A percentile compares a stretch with the other conserved stretches of the same genome.
Evolutionary conservation across 768 basidiomycete species (phyloP).

Genomic region (Leccinum incarnatum): DNA sequence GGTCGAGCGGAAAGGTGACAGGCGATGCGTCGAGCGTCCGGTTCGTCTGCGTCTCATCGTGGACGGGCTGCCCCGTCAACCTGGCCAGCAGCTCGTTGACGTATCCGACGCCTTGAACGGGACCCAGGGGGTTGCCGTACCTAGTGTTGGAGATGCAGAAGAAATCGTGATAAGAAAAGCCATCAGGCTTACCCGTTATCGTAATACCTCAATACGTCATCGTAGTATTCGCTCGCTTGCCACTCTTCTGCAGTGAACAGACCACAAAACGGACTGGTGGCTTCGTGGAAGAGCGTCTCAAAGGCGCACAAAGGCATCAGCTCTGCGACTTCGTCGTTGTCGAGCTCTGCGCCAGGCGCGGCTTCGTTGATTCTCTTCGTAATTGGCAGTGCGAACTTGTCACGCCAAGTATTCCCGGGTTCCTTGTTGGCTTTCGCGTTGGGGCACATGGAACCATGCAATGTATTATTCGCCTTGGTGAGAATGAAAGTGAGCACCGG

Average conservation of each 20-base stretch:
- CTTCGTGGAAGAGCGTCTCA: slow-evolving; percentile 55
- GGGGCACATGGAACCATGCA: slow-evolving; percentile 66
- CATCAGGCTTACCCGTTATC: slow-evolving; percentile 54
- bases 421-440: slow-evolving; percentile 44
- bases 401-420: slow-evolving; percentile 52
- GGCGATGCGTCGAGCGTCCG: slow-evolving; percentile 62
- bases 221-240: slow-evolving; percentile 60
- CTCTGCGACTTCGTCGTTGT: slow-evolving; percentile 48
- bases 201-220: slow-evolving; percentile 79
- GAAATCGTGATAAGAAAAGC: background rate
- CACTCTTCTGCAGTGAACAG: slow-evolving; percentile 68
- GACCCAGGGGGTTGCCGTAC: slow-evolving; percentile 67
- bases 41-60: slow-evolving; percentile 75
- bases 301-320: slow-evolving; percentile 79
- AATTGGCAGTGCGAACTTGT: slow-evolving; percentile 53
- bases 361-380: slow-evolving; percentile 55
- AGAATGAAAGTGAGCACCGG: background rate
- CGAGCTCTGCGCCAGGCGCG: slow-evolving; percentile 62
- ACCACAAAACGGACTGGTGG: slow-evolving; percentile 63
- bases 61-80: slow-evolving; percentile 60
- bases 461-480: slow-evolving; percentile 57
- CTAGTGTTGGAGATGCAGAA: slow-evolving; percentile 33
- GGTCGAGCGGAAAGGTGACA: slow-evolving; percentile 69
- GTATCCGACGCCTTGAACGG: slow-evolving; percentile 82
- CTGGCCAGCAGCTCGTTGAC: slow-evolving; percentile 85